Conservation (phyloP, 805 yeast species). For the Zygosaccharomyces gambellarensis region DNA sequence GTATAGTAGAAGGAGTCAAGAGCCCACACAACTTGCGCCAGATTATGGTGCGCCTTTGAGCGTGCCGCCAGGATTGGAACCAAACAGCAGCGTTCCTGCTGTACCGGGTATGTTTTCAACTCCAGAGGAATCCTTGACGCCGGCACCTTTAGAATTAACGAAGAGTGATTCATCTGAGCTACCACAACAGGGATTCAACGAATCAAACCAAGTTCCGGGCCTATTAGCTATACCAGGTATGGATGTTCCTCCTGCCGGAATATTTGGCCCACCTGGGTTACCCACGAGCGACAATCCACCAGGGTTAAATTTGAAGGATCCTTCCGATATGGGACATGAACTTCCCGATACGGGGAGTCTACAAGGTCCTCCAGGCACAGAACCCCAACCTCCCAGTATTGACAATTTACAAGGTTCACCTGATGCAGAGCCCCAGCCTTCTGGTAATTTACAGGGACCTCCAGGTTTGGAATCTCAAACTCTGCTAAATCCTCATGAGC, state of each 20-base stretch:
- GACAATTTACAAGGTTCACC: background rate
- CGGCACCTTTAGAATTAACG: background rate
- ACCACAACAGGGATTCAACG: background rate
- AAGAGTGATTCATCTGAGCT: background rate
- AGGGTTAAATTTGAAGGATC: background rate
- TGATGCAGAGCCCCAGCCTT: constrained; percentile 14
- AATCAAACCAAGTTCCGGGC: background rate
- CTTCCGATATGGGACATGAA: constrained; percentile 8
- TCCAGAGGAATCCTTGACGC: background rate
- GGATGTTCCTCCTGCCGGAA: background rate
- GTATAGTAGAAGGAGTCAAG: constrained; percentile 9
- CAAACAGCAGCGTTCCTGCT: constrained; percentile 1
- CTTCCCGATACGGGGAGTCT: constrained; percentile 23
- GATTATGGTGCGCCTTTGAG: background rate
- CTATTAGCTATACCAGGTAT: constrained; percentile 26
- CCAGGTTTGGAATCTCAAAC: constrained; percentile 21
- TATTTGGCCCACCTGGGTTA: constrained; percentile 27
- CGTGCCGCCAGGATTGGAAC: constrained; percentile 3
- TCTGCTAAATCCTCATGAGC: background rate
- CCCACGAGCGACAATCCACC: constrained; percentile 4
- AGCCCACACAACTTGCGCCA: background rate
- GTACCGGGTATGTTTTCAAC: constrained; percentile 12
- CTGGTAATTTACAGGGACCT: constrained; percentile 30
- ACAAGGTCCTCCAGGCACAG: constrained; percentile 29
- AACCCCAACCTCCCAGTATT: constrained; percentile 4